Evolutionary conservation across 2,329 filamentous ascomycete genomes (phyloP), one percentile per base, ranked within the genome.

Genomic region (Xylaria sp.): DNA sequence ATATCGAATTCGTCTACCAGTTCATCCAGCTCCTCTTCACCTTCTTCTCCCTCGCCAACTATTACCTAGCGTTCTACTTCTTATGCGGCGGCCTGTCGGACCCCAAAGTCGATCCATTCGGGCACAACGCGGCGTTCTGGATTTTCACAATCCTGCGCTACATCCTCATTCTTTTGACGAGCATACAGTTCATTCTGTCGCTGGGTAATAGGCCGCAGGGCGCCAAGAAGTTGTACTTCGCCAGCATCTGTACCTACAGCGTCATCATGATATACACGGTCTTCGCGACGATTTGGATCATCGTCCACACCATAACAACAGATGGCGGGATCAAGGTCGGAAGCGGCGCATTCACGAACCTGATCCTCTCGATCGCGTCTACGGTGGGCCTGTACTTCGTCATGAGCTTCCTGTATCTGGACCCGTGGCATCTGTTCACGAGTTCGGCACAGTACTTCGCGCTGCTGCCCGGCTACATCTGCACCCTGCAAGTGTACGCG

Each of bases 361-460:
- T 99, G 70, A 93, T 98, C 76, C 89, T 99, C 59, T 96, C 92
- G 7, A 91, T 92, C n/a, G 84, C 91, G 3, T 97, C 93, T 1
- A 99, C 96, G 0, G 83, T 97, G 46, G 96, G 97, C 0, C 85
- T 99, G 45, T 99, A 98, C 85, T 96, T 99, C 83, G 80, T 97
- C 81, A 97, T 97, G 90, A 96, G 92, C 28, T 93, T 99, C 82
- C 82, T 99, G 68, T 99, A 99, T 81, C 88, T 99, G 55, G 97
- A 99, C 74, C 96, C 96, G 0, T 99, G 96, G 96, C 96, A 99
- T 84, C 96, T 99, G 92, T 92, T 99, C 82, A 99, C 96, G 13
- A 95, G 91, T 0, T 90, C 93, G 0, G 88, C 86, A 0, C 94
- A 97, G 79, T 99, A 99, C 84, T 97, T 99, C 79, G 87, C 94